Evolutionary conservation across 257 asterid species (phyloP).

Genomic region (Fraxinus quadrangulata): DNA sequence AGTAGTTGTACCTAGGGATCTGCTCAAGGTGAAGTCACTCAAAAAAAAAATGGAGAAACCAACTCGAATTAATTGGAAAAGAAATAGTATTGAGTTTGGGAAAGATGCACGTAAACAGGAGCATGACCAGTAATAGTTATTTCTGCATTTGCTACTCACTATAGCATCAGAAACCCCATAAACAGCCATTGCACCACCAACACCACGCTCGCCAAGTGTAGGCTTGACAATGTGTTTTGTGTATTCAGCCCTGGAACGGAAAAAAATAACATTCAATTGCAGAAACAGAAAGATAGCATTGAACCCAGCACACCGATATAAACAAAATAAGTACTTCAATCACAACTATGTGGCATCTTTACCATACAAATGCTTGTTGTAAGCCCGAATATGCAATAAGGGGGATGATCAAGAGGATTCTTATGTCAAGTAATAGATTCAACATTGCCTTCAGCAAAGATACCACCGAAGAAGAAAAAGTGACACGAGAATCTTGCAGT

Average conservation of each 20-base stretch:
- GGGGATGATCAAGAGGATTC: conserved; percentile 84
- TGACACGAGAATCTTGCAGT: conserved; percentile 40
- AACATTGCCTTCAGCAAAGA: conserved; percentile 55
- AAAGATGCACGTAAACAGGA: not conserved
- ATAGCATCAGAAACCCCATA: conserved; percentile 88
- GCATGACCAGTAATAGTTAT: not conserved
- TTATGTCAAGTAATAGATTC: conserved; percentile 59
- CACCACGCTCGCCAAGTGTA: conserved; percentile 86
- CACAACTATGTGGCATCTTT: conserved; percentile 14
- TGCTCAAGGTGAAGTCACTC: not conserved
- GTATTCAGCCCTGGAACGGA: conserved; percentile 72
- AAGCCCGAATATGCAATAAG: conserved; percentile 91
- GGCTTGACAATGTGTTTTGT: conserved; percentile 90
- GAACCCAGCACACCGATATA: not conserved
- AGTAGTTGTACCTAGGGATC: not conserved
- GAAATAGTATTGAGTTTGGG: not conserved
- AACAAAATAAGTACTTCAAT: not conserved
- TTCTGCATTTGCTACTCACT: conserved; percentile 49
- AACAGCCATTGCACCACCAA: conserved; percentile 95
- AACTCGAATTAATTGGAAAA: not conserved
- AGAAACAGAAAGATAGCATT: not conserved
- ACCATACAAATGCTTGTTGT: conserved; percentile 96
- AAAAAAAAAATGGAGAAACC: not conserved
- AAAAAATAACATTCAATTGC: not conserved
- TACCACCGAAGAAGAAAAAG: conserved; percentile 56